Base-by-base conservation (phyloP, 352 stramenopile genomes). In the Globisporangium solare region DNA sequence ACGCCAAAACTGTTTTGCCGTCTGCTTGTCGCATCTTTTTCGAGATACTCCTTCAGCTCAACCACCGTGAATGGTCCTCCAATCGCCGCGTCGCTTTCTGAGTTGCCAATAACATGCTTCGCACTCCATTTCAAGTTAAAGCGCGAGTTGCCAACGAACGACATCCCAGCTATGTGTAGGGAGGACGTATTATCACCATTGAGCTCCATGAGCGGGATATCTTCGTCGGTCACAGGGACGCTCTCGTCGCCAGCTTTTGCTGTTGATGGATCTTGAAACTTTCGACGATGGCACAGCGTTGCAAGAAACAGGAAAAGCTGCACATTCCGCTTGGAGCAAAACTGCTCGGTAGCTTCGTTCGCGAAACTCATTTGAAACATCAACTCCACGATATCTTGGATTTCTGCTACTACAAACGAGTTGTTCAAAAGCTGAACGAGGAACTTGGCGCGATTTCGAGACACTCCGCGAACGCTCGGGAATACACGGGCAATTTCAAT, bases 171-270 rank as follows among this genome's bases (percentile, higher is more conserved):
- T 57, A 89, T 86, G 11, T 77, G 77, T 17, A 88, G 63, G 2
- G 71, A 88, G 1, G 76, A 88, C 2, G 61, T 68, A 17, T 41
- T 46, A n/a, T 83, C 76, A 0, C 52, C 55, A 8, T 82, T 61
- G n/a, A 85, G 70, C 21, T 83, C 79, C 63, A 92, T 88, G 6
- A 92, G 68, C 6, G 83, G 83, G 47, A 90, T 85, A 22, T 75
- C 68, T 18, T 86, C 79, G 24, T 75, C 69, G 17, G 76, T 61
- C 14, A 31, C 48, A 6, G 17, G 24, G 46, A 18, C 43, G 17
- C 15, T 54, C 40, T 31, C 17, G 22, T 50, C 43, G 40, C 37
- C 32, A 0, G 14, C 24, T 7, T n/a, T 51, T 47, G 42, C 39
- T 21, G 54, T 37, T 18, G 20, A 15, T 4, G 32, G 32, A 10